phyloP scores from a whole-genome alignment of 169 alveolate species.

The Plasmodium coatneyi region DNA sequence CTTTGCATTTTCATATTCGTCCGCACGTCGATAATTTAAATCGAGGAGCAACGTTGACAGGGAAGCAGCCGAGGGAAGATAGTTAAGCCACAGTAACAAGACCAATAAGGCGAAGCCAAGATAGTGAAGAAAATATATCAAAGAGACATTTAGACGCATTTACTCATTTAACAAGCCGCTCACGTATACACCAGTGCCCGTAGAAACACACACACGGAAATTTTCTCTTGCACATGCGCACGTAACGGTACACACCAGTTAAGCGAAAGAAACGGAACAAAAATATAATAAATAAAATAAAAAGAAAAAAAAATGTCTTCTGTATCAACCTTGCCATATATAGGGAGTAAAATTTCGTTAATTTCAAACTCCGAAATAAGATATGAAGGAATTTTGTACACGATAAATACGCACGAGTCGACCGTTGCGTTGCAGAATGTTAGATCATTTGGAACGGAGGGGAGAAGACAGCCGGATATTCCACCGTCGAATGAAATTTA shows the following conservation, averaged over 20 bases:
- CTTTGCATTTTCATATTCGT: not conserved
- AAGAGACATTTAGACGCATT: not conserved
- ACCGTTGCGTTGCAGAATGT: conserved; percentile 90
- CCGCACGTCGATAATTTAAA: not conserved
- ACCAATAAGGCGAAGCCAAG: not conserved
- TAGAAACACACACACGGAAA: conserved; percentile 1
- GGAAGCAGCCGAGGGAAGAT: not conserved
- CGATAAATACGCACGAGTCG: conserved; percentile 88
- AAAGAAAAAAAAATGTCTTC: conserved; percentile 57
- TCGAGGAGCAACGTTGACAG: not conserved
- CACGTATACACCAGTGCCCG: not conserved
- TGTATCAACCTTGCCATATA: conserved; percentile 83
- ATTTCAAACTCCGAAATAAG: conserved; percentile 87
- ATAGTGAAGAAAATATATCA: not conserved
- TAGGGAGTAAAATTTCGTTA: conserved; percentile 85
- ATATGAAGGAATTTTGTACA: conserved; percentile 89
- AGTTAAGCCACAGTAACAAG: not conserved
- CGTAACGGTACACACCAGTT: not conserved
- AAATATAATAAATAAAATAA: not conserved
- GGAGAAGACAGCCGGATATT: conserved; percentile 86
- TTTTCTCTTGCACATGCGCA: not conserved
- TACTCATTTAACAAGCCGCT: not conserved
- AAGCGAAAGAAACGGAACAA: not conserved
- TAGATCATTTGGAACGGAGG: conserved; percentile 91
- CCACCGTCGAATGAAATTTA: conserved; percentile 88